A percentile compares a stretch with the other conserved stretches of the same genome.
Conservation (phyloP, 148 eudicot species). For the Simmondsia chinensis region DNA sequence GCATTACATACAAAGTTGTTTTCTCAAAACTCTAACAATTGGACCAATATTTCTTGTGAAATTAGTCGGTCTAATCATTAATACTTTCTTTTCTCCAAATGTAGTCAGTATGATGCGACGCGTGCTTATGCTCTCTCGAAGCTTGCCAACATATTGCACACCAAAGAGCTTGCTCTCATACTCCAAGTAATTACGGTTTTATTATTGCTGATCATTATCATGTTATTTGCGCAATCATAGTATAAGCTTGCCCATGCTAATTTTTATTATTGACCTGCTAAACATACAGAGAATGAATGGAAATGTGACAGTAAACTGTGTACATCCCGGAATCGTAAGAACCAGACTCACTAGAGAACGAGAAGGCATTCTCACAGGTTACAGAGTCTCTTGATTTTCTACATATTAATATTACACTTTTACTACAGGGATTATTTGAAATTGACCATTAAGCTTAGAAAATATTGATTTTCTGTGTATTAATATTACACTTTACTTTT, state of each 20-base stretch:
- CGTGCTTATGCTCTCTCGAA: constrained; percentile 95
- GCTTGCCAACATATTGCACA: constrained; percentile 85
- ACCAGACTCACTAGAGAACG: constrained; percentile 80
- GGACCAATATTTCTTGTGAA: no score
- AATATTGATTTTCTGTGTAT: neutral
- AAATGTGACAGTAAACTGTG: constrained; percentile 70
- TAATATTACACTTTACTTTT: no score
- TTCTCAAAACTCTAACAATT: no score
- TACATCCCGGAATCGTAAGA: constrained; percentile 91
- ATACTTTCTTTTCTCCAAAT: constrained; percentile 1
- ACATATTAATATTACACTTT: no score
- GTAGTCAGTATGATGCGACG: constrained; percentile 76
- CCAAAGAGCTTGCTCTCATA: constrained; percentile 68
- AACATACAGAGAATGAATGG: constrained; percentile 61
- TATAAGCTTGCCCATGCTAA: no score
- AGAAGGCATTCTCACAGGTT: constrained; percentile 75
- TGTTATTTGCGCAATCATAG: no score
- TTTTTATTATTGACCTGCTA: no score
- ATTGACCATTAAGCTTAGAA: neutral
- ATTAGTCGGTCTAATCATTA: no score
- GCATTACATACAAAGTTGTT: no score
- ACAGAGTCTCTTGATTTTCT: no score
- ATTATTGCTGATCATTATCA: no score
- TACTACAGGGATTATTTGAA: no score
- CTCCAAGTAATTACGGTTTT: constrained; percentile 55